Conservation (phyloP, 2,329 filamentous ascomycete genomes). For the Xylariaceae sp. region DNA sequence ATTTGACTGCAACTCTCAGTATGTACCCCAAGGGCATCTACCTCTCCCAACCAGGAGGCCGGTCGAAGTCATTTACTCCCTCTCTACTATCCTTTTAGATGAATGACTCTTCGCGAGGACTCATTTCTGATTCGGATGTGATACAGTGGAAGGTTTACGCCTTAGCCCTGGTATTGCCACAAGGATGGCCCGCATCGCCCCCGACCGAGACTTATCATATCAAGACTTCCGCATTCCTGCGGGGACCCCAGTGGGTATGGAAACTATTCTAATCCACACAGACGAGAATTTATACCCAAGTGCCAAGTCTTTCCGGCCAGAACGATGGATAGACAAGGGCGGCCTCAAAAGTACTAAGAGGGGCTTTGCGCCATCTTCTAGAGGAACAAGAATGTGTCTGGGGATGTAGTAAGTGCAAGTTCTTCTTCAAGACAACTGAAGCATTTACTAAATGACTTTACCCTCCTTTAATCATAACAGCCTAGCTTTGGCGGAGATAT, state of each 20-base stretch:
- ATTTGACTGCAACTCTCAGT: conserved; percentile 42
- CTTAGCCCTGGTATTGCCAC: conserved; percentile 40
- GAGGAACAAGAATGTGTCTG: conserved; percentile 20
- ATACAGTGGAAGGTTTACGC: conserved; percentile 44
- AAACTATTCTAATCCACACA: conserved; percentile 23
- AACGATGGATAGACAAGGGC: conserved; percentile 23
- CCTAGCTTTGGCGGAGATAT: conserved; percentile 16
- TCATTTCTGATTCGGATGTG: too few species aligned
- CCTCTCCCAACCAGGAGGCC: too few species aligned
- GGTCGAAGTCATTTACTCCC: too few species aligned
- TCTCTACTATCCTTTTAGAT: too few species aligned
- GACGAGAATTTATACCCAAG: conserved; percentile 21
- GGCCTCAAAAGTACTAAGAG: conserved; percentile 15
- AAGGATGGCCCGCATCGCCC: conserved; percentile 39
- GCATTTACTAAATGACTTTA: too few species aligned
- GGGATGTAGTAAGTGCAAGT: conserved; percentile 27
- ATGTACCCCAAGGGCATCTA: too few species aligned
- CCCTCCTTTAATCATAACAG: conserved; percentile 4
- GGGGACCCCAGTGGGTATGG: conserved; percentile 28
- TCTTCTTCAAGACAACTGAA: background rate
- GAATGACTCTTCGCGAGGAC: too few species aligned
- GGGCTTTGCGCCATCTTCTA: conserved; percentile 21
- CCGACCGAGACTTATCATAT: conserved; percentile 23
- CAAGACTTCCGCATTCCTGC: conserved; percentile 21
- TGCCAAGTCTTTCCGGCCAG: conserved; percentile 21